Percentiles rank a stretch among this genome's conserved stretches.
Conservation (phyloP, 1,284 basidiomycete species). For the Marasmius oreades region DNA sequence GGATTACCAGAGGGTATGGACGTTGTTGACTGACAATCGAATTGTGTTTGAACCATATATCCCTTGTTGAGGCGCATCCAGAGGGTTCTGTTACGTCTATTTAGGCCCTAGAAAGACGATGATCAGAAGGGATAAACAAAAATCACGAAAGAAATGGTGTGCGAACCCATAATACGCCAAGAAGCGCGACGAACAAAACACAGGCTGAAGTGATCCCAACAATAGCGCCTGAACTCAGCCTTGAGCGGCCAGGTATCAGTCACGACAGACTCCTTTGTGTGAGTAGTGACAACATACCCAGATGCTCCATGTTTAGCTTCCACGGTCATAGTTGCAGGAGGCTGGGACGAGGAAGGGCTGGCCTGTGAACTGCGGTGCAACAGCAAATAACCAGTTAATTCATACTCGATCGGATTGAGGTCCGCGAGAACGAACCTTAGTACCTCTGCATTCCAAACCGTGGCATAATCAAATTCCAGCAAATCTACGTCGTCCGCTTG, state of each 20-base stretch:
- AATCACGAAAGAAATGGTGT: background rate
- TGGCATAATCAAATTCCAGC: constrained; percentile 7
- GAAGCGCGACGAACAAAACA: constrained; percentile 17
- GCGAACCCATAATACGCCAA: constrained; percentile 19
- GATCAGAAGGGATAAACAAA: too few relatives aligned
- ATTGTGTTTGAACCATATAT: constrained; percentile 26
- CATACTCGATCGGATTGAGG: too few relatives aligned
- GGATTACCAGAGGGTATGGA: background rate
- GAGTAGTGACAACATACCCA: background rate
- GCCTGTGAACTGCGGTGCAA: too few relatives aligned
- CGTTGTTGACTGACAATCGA: constrained; percentile 12
- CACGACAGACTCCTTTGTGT: background rate
- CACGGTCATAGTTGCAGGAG: background rate
- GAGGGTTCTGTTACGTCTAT: constrained; percentile 23
- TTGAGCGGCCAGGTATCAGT: background rate
- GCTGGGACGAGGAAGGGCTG: too few relatives aligned
- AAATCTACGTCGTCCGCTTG: background rate
- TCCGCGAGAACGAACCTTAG: background rate
- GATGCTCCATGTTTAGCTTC: background rate
- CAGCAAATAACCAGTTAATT: too few relatives aligned
- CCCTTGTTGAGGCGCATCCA: constrained; percentile 23
- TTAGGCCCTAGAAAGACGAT: constrained; percentile 12
- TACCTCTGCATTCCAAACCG: constrained; percentile 4
- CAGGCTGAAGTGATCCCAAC: constrained; percentile 15
- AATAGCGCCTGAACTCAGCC: constrained; percentile 13